These are phyloP conservation scores for Plasmodium chabaudi DNA, from an alignment of 169 alveolate species.

Conservation along the genomic window DNA sequence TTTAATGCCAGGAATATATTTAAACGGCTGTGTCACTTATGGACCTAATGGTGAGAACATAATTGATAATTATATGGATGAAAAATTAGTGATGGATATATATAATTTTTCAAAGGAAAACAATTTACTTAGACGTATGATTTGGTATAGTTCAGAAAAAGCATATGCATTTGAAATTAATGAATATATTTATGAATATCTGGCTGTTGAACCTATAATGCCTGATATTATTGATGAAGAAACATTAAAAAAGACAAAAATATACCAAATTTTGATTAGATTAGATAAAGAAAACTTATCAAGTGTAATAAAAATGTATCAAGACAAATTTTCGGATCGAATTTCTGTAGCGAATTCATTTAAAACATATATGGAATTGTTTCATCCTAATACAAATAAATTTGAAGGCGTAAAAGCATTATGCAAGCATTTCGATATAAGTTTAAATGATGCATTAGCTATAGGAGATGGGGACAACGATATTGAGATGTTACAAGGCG, in stretches of 20 bases:
- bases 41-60: conserved; percentile 75
- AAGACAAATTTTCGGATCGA: conserved; percentile 75
- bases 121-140: conserved; percentile 36
- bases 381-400: conserved; percentile 79
- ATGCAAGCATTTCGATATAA: conserved; percentile 75
- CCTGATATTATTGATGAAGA: conserved; percentile 38
- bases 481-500: conserved; percentile 80
- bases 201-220: conserved; percentile 11
- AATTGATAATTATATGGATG: conserved; percentile 35
- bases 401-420: conserved; percentile 83
- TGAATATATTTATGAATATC: conserved; percentile 14
- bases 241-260: conserved; percentile 47
- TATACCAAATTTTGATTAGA: conserved; percentile 67
- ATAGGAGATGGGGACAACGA: conserved; percentile 90
- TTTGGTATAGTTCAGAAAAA: conserved; percentile 73
- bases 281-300: conserved; percentile 73
- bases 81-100: conserved; percentile 39
- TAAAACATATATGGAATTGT: conserved; percentile 78
- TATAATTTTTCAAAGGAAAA: conserved; percentile 54
- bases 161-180: conserved; percentile 63
- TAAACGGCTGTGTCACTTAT: conserved; percentile 79
- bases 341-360: conserved; percentile 81
- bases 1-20: conserved; percentile 78
- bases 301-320: conserved; percentile 66
- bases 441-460: conserved; percentile 79